These are phyloP conservation scores for Scenedesmus sp. DNA, from an alignment of 163 green algal genomes.

Conservation along the genomic window DNA sequence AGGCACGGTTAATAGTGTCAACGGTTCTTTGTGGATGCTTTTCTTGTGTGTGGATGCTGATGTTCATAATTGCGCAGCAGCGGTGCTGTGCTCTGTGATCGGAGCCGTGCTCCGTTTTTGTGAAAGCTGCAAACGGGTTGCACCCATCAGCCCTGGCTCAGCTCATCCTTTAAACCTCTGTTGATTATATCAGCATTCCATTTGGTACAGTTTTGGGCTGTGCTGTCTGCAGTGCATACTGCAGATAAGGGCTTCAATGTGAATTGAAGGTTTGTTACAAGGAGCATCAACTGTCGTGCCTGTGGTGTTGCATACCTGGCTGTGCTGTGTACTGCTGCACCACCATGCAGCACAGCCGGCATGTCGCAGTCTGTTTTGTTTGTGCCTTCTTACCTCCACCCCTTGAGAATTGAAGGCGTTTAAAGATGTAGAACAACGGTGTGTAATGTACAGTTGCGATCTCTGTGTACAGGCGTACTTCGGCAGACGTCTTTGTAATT, in stretches of 20 bases:
- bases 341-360: neutral
- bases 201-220: neutral
- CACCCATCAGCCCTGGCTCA: no score
- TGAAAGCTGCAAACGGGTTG: neutral
- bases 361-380: neutral
- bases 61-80: neutral
- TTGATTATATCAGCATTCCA: neutral
- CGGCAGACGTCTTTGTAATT: neutral
- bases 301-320: neutral
- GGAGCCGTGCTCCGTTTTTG: neutral
- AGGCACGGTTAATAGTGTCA: neutral
- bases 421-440: constrained; percentile 9
- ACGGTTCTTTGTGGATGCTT: neutral
- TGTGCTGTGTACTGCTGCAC: neutral
- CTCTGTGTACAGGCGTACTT: neutral
- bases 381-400: neutral
- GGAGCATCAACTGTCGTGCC: neutral
- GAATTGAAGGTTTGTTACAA: neutral
- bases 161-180: neutral
- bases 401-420: neutral
- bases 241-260: neutral
- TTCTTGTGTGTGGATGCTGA: neutral
- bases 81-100: no score
- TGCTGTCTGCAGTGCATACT: neutral
- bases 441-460: constrained; percentile 4